A percentile compares a stretch with the other conserved stretches of the same genome.
phyloP scores from a whole-genome alignment of 2,329 filamentous ascomycete species.

The Aspergillus sp. region DNA sequence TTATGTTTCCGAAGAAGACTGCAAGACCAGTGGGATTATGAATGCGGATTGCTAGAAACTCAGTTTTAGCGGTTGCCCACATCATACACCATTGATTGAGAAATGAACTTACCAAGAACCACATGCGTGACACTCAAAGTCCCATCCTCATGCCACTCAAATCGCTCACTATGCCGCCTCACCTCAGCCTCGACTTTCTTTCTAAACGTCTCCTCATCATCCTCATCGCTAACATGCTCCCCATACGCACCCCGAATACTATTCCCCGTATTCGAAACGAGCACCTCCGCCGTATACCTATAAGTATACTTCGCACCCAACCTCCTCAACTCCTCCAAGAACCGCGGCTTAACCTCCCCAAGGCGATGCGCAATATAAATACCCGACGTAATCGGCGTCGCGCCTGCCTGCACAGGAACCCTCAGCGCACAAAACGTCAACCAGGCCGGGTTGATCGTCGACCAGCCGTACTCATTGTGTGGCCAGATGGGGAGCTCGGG shows the following conservation, averaged over 20 bases:
- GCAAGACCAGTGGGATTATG: background rate
- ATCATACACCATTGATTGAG: background rate
- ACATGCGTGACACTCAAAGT: background rate
- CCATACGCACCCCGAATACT: background rate
- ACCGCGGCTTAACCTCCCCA: background rate
- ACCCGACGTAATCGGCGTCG: background rate
- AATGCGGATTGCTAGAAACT: background rate
- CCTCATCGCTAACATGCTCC: background rate
- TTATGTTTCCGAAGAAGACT: slow-evolving; percentile 5
- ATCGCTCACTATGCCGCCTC: background rate
- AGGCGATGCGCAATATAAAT: background rate
- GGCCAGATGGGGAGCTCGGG: slow-evolving; percentile 1
- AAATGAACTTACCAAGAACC: background rate
- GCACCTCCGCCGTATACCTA: background rate
- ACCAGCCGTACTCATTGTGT: slow-evolving; percentile 3
- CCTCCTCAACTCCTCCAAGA: background rate
- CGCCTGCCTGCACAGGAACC: background rate
- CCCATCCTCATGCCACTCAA: background rate
- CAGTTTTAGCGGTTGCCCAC: background rate
- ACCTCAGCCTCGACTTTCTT: background rate
- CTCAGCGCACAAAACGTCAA: background rate
- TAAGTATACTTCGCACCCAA: background rate
- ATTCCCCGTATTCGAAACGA: background rate
- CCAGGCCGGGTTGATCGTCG: slow-evolving; percentile 4
- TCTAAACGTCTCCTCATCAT: background rate